Base-by-base conservation (phyloP, 192 early-diverging fungal genomes). In the Entomortierella beljakovae region DNA sequence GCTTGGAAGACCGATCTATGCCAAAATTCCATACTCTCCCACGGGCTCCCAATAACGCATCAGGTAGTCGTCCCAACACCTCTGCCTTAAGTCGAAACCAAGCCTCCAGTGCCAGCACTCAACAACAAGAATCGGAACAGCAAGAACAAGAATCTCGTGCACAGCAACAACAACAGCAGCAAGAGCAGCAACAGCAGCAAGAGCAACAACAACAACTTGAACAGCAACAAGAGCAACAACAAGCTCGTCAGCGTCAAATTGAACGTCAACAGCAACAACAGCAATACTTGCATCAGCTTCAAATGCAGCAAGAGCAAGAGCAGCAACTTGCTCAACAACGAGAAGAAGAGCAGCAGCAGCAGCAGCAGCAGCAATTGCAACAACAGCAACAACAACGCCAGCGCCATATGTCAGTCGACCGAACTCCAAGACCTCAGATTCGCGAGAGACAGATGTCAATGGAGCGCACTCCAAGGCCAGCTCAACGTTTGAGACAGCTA, bases 11-110 rank as follows among this genome's bases (percentile, higher is more conserved):
- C 5, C 57, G 86, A 6, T 61, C 34, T 23, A 87, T 87, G 86
- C 86, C 86, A 9, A 68, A 68, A 31, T 85, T 87, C 55, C 74
- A 82, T 48, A 85, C 84, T 13, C 49, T 82, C n/a, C 66, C 82
- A 20, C 35, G 82, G 25, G 56, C 67, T 5, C 72, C 43, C 4
- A 15, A 63, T n/a, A 49, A 37, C 34, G 28, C 37, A 16, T 4
- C 57, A 6, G 1, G 25, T 40, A 13, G n/a, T 16, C 37, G 26
- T 13, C 20, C 63, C 1, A 50, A 20, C 28, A 11, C 57, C 1
- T 60, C 57, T 10, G 40, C 13, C 2, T 58, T 46, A 1, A 50
- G n/a, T n/a, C 67, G 48, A 32, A 6, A 29, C 37, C 67, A 69
- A 22, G 35, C 67, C 5, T 35, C 56, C 22, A 53, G 26, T 38